phyloP scores from a whole-genome alignment of 192 early-diverging fungal species.

The Podila clonocystis region DNA sequence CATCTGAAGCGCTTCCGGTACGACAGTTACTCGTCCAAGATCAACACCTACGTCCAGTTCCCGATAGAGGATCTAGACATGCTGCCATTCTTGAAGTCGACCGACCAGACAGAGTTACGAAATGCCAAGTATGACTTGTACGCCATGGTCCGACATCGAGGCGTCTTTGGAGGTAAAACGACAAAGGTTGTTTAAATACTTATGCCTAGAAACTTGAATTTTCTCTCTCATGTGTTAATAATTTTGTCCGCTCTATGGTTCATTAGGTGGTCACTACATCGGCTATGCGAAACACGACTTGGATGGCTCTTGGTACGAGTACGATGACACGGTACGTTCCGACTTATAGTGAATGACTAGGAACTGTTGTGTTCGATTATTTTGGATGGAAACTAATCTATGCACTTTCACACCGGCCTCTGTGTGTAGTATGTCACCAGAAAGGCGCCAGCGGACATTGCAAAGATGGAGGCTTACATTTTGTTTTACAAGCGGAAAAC shows the following conservation, averaged over 20 bases:
- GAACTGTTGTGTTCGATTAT: not conserved
- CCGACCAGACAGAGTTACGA: constrained; percentile 23
- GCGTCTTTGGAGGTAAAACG: constrained; percentile 48
- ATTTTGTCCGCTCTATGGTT: not conserved
- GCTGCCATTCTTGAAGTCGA: constrained; percentile 49
- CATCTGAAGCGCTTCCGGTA: constrained; percentile 52
- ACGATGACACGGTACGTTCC: constrained; percentile 54
- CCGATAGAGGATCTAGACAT: constrained; percentile 56
- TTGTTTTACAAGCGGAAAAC: constrained; percentile 47
- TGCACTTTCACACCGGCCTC: not conserved
- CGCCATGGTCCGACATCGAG: constrained; percentile 51
- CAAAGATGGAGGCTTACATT: constrained; percentile 53
- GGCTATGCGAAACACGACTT: constrained; percentile 48
- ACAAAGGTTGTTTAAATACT: not conserved
- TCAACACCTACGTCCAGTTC: constrained; percentile 56
- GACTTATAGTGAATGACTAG: not conserved
- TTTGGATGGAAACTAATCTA: not conserved
- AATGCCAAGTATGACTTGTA: constrained; percentile 52
- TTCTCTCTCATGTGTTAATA: no score
- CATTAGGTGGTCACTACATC: constrained; percentile 54
- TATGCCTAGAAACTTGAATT: no score
- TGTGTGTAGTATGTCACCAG: constrained; percentile 43
- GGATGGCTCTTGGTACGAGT: constrained; percentile 54
- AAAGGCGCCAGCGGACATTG: constrained; percentile 44
- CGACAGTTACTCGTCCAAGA: constrained; percentile 55